Base-by-base conservation (phyloP, 768 basidiomycete genomes). In the Kondoa malvinella region DNA sequence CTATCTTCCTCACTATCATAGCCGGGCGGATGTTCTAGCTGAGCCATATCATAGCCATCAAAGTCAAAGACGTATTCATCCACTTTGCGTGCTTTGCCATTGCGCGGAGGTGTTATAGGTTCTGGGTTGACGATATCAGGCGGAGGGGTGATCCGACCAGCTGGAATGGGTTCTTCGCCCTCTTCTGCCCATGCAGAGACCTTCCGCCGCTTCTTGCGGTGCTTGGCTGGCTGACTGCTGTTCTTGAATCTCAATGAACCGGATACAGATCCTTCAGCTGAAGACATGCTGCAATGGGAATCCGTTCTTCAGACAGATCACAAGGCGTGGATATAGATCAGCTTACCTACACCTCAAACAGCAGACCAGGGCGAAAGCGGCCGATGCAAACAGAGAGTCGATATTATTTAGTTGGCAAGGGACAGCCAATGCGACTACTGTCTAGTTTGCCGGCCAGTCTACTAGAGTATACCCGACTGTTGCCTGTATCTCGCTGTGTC, bases 181-280 rank as follows among this genome's bases (percentile, higher is more conserved):
- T 1, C 14, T 25, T 30, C 65, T 27, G 25, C 3, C 29, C 63
- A 34, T 1, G 29, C 17, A 25, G 59, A 21, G 3, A 64, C 65
- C 33, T 60, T 57, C 2, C 34, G 57, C 12, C 59, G 62, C 8
- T 34, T 34, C 33, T 66, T 66, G 40, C 31, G 32, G 32, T 27
- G 29, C 40, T 65, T 69, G 63, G 4, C 40, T 29, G 3, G 12
- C 4, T 0, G 70, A 67, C n/a, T 67, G 64, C 1, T 34, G 56
- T 30, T 64, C 62, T 1, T 66, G 66, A 16, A 56, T 31, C 3
- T 67, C 67, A n/a, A 72, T 60, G n/a, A n/a, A n/a, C n/a, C n/a
- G n/a, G n/a, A n/a, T n/a, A n/a, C n/a, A n/a, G n/a, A n/a, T n/a
- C n/a, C n/a, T n/a, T n/a, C n/a, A n/a, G n/a, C n/a, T n/a, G n/a